Conservation (phyloP, 805 yeast genomes). For the Komagataella mondaviorum region DNA sequence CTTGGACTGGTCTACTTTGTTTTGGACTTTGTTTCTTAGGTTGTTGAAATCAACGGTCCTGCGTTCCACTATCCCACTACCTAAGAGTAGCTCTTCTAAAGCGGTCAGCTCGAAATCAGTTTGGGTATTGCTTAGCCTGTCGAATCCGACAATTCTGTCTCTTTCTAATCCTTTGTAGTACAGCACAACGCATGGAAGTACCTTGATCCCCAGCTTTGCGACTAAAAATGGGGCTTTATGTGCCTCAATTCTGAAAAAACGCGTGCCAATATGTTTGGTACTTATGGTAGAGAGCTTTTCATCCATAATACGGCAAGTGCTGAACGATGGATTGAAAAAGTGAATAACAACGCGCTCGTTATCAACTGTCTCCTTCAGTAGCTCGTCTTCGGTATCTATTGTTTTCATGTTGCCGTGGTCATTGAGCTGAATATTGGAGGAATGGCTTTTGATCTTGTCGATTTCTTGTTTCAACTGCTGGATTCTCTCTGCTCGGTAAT, state of each 20-base stretch:
- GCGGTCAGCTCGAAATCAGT: background rate
- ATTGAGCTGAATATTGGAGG: constrained; percentile 16
- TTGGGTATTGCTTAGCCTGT: constrained; percentile 14
- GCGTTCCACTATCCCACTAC: background rate
- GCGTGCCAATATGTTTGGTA: constrained; percentile 40
- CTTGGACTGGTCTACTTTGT: background rate
- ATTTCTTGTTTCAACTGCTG: constrained; percentile 36
- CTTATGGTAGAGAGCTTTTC: constrained; percentile 31
- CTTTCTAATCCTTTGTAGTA: constrained; percentile 48
- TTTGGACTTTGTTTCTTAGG: background rate
- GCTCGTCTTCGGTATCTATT: constrained; percentile 36
- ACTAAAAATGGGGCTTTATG: constrained; percentile 62
- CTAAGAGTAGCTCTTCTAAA: background rate
- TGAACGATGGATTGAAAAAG: constrained; percentile 48
- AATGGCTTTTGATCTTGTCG: constrained; percentile 19
- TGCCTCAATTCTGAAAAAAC: constrained; percentile 43
- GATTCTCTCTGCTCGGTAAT: constrained; percentile 50
- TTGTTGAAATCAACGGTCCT: background rate
- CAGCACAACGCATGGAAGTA: constrained; percentile 57
- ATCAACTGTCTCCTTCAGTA: constrained; percentile 36
- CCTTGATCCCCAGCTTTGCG: constrained; percentile 44
- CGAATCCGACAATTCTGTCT: constrained; percentile 56
- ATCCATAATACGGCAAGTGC: constrained; percentile 49
- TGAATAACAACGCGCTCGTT: constrained; percentile 37
- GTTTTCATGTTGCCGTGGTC: constrained; percentile 29